phyloP scores from a whole-genome alignment of 129 eudicot genomes.

The Apium graveolens region DNA sequence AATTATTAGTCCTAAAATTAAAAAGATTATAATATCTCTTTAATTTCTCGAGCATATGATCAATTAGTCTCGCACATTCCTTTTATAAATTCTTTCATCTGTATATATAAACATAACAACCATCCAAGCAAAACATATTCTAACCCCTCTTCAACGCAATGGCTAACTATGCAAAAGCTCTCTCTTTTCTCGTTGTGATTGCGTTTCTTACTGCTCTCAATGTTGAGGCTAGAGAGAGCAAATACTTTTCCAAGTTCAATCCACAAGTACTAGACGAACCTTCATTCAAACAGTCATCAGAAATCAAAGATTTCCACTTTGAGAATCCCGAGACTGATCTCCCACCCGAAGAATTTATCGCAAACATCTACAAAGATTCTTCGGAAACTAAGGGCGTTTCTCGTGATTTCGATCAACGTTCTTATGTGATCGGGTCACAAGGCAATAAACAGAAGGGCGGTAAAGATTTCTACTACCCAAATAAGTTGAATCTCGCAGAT shows the following conservation, averaged over 20 bases:
- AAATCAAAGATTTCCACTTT: neutral
- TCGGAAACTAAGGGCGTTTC: neutral
- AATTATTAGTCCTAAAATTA: too few species aligned
- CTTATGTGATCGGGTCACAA: neutral
- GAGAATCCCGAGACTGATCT: neutral
- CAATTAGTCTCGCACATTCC: too few species aligned
- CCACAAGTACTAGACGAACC: neutral
- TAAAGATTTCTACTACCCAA: neutral
- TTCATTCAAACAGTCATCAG: neutral
- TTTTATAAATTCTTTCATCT: too few species aligned
- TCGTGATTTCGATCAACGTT: neutral
- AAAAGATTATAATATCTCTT: too few species aligned
- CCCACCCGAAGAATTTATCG: constrained; percentile 5
- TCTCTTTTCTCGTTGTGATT: constrained; percentile 28
- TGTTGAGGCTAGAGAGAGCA: constrained; percentile 50
- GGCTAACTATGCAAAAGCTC: constrained; percentile 31
- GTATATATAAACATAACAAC: neutral
- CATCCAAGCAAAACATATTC: neutral
- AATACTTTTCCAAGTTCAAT: constrained; percentile 33
- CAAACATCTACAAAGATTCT: constrained; percentile 8
- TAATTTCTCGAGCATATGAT: too few species aligned
- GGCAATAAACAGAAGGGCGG: neutral
- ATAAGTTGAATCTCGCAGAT: neutral
- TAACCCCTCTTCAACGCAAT: constrained; percentile 11
- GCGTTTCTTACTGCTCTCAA: constrained; percentile 20